Evolutionary conservation across 2,329 filamentous ascomycete species (phyloP), one percentile per base, ranked within the genome.

Genomic region (Trichoderma endophyticum): DNA sequence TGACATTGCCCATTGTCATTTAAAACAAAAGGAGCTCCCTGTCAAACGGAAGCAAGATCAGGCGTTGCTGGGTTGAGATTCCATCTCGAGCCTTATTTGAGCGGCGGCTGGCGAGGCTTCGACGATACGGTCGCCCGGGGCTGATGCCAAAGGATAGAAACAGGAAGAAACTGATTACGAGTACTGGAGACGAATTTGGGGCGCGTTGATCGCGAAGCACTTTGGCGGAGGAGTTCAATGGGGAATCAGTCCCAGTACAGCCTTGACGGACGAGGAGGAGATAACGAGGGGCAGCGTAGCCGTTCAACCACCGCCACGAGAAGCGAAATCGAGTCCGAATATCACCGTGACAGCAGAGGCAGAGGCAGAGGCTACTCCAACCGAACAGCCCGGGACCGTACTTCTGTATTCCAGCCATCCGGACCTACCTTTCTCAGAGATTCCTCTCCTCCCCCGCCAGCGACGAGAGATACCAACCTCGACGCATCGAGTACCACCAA

Each of bases 401-500:
- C 15, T n/a, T 48, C 60, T 6, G 32, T 56, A 32, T 57, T 59
- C 43, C 72, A 67, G 43, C 78, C 72, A 21, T 24, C 59, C 2
- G 28, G 43, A 0, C 39, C 39, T 43, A 43, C 39, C 1, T 39
- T 39, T 39, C 3, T 39, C 0, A 3, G 32, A 34, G 32, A 34
- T 4, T 34, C 30, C 30, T 28, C 26, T 28, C 26, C 26, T 5
- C 26, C 26, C 6, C 32, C n/a, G n/a, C n/a, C 56, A 4, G 15
- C 14, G 3, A 68, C 66, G 3, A 69, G 54, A 15, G 66, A 61
- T 11, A 69, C 66, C 5, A 69, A 69, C 14, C 11, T 69, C 70
- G 39, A 76, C 34, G 61, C 9, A 24, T 71, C 69, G 32, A 71
- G 69, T n/a, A 64, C 56, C 18, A 73, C 63, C 15, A 63, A 71